A percentile compares a stretch with the other conserved stretches of the same genome.
Conservation (phyloP, 2,329 filamentous ascomycete species). For the Paecilomyces formosus region DNA sequence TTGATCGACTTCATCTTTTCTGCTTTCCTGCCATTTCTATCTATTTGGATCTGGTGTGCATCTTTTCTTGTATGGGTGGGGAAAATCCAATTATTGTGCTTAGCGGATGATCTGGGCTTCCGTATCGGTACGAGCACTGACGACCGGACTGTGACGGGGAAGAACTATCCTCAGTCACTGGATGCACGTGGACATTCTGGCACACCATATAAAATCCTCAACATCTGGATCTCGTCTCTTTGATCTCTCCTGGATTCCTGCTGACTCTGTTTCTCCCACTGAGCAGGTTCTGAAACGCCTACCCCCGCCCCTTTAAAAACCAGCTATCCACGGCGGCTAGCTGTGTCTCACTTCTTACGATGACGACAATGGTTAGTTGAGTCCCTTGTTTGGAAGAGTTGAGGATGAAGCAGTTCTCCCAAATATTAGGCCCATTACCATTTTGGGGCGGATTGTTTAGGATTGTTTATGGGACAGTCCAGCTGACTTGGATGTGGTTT, state of each 20-base stretch:
- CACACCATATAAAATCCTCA: not conserved
- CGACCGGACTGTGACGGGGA: not conserved
- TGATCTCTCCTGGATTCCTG: not conserved
- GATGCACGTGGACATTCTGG: not conserved
- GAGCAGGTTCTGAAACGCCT: constrained; percentile 3
- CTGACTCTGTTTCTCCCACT: not conserved
- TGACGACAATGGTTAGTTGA: constrained; percentile 32
- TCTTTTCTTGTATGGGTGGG: not conserved
- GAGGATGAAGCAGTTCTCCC: not conserved
- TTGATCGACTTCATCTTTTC: not conserved
- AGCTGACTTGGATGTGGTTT: constrained; percentile 10
- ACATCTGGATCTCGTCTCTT: not conserved
- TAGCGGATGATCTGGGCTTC: not conserved
- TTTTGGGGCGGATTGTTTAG: no score
- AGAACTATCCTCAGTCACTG: not conserved
- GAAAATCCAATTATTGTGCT: not conserved
- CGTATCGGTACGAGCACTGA: not conserved
- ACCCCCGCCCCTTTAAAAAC: not conserved
- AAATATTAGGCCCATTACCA: not conserved
- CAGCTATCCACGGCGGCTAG: constrained; percentile 16
- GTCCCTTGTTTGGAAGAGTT: not conserved
- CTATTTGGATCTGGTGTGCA: not conserved
- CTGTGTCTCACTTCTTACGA: constrained; percentile 23
- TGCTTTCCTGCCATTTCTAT: not conserved
- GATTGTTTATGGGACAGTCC: not conserved